Evolutionary conservation across 2,329 filamentous ascomycete species (phyloP), one percentile per base, ranked within the genome.

Genomic region (Penicillium sp.): DNA sequence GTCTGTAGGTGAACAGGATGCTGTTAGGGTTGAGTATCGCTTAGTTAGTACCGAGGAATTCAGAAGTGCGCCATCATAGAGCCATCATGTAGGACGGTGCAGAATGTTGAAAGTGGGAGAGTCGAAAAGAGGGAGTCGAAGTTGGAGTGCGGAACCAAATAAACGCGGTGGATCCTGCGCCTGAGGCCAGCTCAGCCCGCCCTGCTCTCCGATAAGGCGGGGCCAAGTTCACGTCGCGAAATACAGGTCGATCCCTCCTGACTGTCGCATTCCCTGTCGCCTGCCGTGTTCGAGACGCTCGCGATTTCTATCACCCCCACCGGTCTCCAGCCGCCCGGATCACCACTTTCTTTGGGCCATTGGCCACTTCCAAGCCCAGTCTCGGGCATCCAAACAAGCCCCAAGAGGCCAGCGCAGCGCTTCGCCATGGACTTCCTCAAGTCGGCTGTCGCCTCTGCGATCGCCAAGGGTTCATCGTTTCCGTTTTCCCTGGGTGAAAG

Each of bases 381-480:
- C 25, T 9, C 5, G 25, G 25, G 25, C 25, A n/a, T 27, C 11
- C 25, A 27, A 13, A 9, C 11, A n/a, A 7, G 7, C 21, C 25
- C 25, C 10, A 27, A 27, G 25, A n/a, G 11, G 25, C 25, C 25
- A 27, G 14, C 25, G 11, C 25, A 27, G 10, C 25, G 11, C 5
- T 13, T 39, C 23, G 44, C 54, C 54, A 98, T 98, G 93, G 90
- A 98, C 67, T 97, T 97, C 62, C 79, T 98, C 62, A 97, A 97
- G 71, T 97, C 90, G 47, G 93, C 93, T 36, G 89, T 97, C 63
- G 91, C 90, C 31, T 97, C 93, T 47, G 91, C 90, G 55, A 97
- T 98, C 59, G 87, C 93, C 31, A 93, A 95, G 66, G 90, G 91
- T 2, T 89, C 90, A 37, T 84, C 90, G 4, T 94, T 96, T 62